Evolutionary conservation across 345 rosid genomes (phyloP), one percentile per base, ranked within the genome.

Genomic region (Camelina sativa): DNA sequence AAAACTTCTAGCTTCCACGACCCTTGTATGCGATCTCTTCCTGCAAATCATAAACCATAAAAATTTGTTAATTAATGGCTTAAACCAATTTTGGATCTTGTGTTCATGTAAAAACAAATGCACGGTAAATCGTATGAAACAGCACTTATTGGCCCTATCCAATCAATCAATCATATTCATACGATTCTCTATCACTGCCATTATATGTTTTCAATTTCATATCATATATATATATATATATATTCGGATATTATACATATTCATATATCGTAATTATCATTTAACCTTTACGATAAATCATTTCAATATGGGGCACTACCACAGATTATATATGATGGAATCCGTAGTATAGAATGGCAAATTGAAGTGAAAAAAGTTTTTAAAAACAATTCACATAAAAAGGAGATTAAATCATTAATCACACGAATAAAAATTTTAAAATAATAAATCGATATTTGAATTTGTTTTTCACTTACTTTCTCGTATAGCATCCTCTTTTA

Each of bases 401-500:
- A 66, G 8, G 43, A 34, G 48, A 62, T 69, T 43, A 16, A 46
- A 62, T 35, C 53, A 76, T 62, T 37, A 37, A 53, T n/a, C n/a
- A 76, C 35, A 53, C 34, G 10, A 20, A 58, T 62, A 47, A 22
- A 23, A 54, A 50, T 7, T 7, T 22, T 7, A 22, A 23, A 25
- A 17, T 8, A 37, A 48, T 43, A 75, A 43, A 63, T 51, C 1
- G 2, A 50, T 38, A 38, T 32, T 10, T 25, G 35, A 50, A 58
- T 22, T 22, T 3, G 46, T n/a, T 54, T 13, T 65, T 11, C 6
- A 57, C 85, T 82, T 84, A 91, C 98, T 85, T 86, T 83, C 98
- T 88, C 81, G 86, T 88, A 82, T 93, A 84, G 79, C 86, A 83
- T 4, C 97, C 98, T 63, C 97, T 85, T 75, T 52, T 85, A 23